Evolutionary conservation across 257 asterid genomes (phyloP).

Genomic region (Buddleja alternifolia): DNA sequence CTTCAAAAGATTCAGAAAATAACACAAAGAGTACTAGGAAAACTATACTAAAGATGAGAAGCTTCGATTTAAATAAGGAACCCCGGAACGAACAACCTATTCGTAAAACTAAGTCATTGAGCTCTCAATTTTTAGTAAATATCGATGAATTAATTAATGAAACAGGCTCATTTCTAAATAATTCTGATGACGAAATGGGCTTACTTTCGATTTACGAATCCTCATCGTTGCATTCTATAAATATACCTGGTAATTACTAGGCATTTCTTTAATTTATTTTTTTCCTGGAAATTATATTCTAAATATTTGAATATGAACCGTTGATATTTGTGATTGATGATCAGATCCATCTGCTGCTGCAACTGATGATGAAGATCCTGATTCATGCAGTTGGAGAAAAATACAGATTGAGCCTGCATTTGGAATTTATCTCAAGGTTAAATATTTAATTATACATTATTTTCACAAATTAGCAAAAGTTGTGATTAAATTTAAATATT

Average conservation of each 20-base stretch:
- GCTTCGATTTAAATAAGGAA: constrained; percentile 35
- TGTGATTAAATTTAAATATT: constrained; percentile 14
- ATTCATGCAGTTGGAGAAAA: constrained; percentile 32
- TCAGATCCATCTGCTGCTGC: constrained; percentile 21
- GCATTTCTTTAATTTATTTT: neutral
- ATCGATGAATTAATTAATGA: constrained; percentile 31
- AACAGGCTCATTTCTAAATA: constrained; percentile 12
- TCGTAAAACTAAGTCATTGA: constrained; percentile 37
- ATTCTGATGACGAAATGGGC: constrained; percentile 26
- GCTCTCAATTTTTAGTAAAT: constrained; percentile 33
- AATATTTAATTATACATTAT: neutral
- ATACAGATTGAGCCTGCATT: constrained; percentile 41
- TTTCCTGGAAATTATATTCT: too few relatives aligned
- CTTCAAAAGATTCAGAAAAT: constrained; percentile 13
- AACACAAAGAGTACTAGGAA: neutral
- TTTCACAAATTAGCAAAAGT: neutral
- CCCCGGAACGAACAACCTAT: constrained; percentile 24
- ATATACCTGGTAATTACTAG: constrained; percentile 19
- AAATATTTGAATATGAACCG: neutral
- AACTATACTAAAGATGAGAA: constrained; percentile 34
- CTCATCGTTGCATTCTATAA: constrained; percentile 20
- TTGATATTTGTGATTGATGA: neutral
- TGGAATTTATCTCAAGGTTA: constrained; percentile 48
- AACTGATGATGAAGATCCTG: constrained; percentile 29
- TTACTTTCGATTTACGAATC: constrained; percentile 33